Evolutionary conservation across 306 rosid species (phyloP).

Genomic region (Quercus bicolor): DNA sequence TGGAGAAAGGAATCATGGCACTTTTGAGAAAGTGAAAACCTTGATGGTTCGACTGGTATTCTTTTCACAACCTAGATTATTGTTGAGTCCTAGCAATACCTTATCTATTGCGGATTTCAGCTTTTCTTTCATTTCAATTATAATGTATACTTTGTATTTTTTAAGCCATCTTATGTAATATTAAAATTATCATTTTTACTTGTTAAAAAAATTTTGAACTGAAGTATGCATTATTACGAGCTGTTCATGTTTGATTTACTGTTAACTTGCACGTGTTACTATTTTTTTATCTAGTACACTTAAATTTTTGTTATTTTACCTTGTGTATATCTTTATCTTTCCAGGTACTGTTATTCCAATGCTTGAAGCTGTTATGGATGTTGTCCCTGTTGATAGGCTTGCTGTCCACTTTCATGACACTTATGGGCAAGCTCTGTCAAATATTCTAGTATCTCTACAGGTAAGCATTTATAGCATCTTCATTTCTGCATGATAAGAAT

Average conservation of each 20-base stretch:
- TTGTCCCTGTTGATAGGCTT: constrained; percentile 59
- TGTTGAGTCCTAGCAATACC: too few relatives aligned
- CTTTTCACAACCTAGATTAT: too few relatives aligned
- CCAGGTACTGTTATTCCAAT: constrained; percentile 74
- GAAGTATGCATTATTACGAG: too few relatives aligned
- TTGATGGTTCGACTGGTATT: too few relatives aligned
- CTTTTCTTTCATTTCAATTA: too few relatives aligned
- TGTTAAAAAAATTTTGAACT: too few relatives aligned
- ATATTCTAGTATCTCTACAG: constrained; percentile 77
- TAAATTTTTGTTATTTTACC: constrained; percentile 2
- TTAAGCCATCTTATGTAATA: too few relatives aligned
- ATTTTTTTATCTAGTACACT: neutral
- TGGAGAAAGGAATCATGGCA: too few relatives aligned
- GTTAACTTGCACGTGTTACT: constrained; percentile 3
- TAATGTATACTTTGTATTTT: too few relatives aligned
- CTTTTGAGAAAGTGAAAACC: too few relatives aligned
- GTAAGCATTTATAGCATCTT: constrained; percentile 25
- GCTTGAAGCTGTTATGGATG: constrained; percentile 82
- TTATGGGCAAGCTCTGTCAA: constrained; percentile 96
- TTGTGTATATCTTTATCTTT: constrained; percentile 7
- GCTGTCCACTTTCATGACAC: constrained; percentile 97
- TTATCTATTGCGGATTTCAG: too few relatives aligned
- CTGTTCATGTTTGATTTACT: neutral
- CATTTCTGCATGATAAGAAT: neutral
- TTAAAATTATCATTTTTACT: too few relatives aligned